Percentiles rank a stretch among this genome's conserved stretches.
Conservation (phyloP, 2,329 filamentous ascomycete species). For the Calonectria naviculata region DNA sequence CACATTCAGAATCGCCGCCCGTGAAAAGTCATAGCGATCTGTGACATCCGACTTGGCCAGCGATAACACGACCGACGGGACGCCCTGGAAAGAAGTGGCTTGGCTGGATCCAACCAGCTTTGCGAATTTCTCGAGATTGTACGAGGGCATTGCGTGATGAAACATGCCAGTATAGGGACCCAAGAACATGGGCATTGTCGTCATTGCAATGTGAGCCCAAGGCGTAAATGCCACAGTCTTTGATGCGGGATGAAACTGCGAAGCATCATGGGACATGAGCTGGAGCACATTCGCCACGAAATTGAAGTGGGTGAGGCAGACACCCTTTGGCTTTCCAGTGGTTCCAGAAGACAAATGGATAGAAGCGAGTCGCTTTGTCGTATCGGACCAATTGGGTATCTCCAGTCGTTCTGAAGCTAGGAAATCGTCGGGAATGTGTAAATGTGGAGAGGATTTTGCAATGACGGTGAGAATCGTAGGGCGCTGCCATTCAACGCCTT, state of each 20-base stretch:
- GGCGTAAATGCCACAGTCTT: slow-evolving; percentile 55
- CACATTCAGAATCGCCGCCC: slow-evolving; percentile 48
- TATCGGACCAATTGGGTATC: slow-evolving; percentile 51
- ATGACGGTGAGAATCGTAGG: slow-evolving; percentile 51
- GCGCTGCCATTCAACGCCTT: slow-evolving; percentile 45
- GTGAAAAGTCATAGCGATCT: slow-evolving; percentile 49
- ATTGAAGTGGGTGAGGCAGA: slow-evolving; percentile 79
- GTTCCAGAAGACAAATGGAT: slow-evolving; percentile 67
- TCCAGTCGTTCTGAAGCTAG: slow-evolving; percentile 42
- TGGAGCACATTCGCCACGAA: slow-evolving; percentile 74
- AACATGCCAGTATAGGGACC: slow-evolving; percentile 56
- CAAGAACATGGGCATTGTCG: slow-evolving; percentile 56
- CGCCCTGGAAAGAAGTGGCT: slow-evolving; percentile 53
- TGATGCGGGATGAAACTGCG: slow-evolving; percentile 47
- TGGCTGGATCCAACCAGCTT: slow-evolving; percentile 47
- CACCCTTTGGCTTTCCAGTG: slow-evolving; percentile 85
- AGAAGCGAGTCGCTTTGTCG: slow-evolving; percentile 47
- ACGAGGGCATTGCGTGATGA: slow-evolving; percentile 56
- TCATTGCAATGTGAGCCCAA: slow-evolving; percentile 57
- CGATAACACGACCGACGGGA: slow-evolving; percentile 51
- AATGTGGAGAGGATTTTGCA: slow-evolving; percentile 25
- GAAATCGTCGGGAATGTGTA: slow-evolving; percentile 49
- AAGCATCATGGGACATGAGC: slow-evolving; percentile 49
- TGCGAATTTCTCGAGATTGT: slow-evolving; percentile 48
- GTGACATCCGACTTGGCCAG: slow-evolving; percentile 50